Evolutionary conservation across 2,329 filamentous ascomycete species (phyloP).

Genomic region (Talaromyces rugulosus): DNA sequence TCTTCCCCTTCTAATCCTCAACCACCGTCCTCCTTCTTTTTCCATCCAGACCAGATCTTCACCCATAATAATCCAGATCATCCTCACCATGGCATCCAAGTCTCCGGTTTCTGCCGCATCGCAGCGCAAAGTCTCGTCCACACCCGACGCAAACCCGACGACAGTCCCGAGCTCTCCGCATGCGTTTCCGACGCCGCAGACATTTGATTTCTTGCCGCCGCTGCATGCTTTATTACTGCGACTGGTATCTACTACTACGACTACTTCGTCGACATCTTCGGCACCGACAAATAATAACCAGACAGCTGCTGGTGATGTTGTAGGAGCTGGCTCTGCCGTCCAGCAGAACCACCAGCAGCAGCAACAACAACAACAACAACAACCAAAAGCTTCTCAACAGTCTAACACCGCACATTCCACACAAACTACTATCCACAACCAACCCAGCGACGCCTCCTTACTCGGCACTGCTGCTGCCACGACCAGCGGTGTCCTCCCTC

Average conservation of each 20-base stretch:
- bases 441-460: constrained; percentile 21
- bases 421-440: constrained; percentile 15
- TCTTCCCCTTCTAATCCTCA: not conserved
- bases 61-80: not conserved
- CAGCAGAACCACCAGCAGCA: not conserved
- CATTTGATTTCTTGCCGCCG: constrained; percentile 80
- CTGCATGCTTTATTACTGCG: constrained; percentile 74
- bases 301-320: not conserved
- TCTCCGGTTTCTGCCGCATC: constrained; percentile 34
- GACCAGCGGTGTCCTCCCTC: constrained; percentile 32
- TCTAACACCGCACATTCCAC: not conserved
- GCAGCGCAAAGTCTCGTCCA: constrained; percentile 32
- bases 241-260: constrained; percentile 47
- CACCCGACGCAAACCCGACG: constrained; percentile 29
- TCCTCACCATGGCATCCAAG: constrained; percentile 32
- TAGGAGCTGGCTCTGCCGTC: not conserved
- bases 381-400: constrained; percentile 28
- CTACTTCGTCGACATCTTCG: not conserved
- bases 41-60: too few species aligned
- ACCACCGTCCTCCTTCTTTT: not conserved
- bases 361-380: constrained; percentile 32
- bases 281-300: not conserved
- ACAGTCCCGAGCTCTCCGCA: constrained; percentile 43
- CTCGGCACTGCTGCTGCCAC: constrained; percentile 21
- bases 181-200: constrained; percentile 67